Evolutionary conservation across 2,329 filamentous ascomycete species (phyloP).

Genomic region (Talaromyces sp.): DNA sequence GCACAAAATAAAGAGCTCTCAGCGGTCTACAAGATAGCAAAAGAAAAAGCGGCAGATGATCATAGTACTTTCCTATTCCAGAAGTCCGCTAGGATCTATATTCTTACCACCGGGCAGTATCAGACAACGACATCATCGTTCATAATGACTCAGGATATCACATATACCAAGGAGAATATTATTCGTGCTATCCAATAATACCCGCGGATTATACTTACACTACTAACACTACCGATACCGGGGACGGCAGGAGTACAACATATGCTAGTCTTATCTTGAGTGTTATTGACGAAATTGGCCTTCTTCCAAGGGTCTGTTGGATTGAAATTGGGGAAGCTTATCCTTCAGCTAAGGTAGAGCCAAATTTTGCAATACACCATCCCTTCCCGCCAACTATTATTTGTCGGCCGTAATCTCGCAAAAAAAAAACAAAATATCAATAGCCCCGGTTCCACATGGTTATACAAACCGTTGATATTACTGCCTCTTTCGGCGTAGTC

Average conservation of each 20-base stretch:
- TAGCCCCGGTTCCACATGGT: neutral
- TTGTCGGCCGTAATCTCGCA: neutral
- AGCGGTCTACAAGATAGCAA: neutral
- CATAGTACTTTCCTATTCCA: neutral
- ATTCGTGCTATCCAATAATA: neutral
- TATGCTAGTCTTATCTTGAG: neutral
- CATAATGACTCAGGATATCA: neutral
- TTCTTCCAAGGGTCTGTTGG: neutral
- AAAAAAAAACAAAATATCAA: neutral
- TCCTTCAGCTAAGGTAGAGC: neutral
- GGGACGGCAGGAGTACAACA: neutral
- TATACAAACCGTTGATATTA: constrained; percentile 4
- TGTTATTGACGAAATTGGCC: neutral
- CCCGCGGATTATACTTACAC: neutral
- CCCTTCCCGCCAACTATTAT: neutral
- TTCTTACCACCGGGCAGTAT: neutral
- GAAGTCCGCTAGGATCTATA: neutral
- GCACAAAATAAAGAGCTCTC: neutral
- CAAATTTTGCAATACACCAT: too few relatives aligned
- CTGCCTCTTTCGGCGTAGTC: neutral
- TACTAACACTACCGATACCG: neutral
- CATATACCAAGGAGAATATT: neutral
- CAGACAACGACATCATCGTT: neutral
- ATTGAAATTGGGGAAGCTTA: neutral
- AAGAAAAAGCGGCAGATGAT: neutral